phyloP scores from a whole-genome alignment of 1,284 basidiomycete species.

The Lentinus polychrous region DNA sequence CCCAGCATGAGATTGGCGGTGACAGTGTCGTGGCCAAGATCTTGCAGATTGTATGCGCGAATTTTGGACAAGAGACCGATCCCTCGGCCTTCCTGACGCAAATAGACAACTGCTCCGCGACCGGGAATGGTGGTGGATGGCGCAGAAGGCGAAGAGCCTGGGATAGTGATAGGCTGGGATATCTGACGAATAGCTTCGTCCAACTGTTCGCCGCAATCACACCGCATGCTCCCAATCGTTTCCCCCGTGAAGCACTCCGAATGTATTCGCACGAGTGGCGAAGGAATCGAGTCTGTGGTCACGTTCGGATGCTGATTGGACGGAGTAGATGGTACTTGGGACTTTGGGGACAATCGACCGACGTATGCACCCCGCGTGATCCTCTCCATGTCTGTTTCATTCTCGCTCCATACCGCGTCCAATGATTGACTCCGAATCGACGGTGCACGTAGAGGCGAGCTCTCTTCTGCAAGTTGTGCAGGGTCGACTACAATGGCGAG shows the following conservation, averaged over 20 bases:
- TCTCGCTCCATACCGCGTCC: conserved; percentile 80
- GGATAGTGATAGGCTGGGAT: conserved; percentile 59
- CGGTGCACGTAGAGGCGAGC: conserved; percentile 31
- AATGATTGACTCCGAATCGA: conserved; percentile 79
- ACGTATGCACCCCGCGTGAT: conserved; percentile 93
- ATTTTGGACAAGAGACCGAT: conserved; percentile 97
- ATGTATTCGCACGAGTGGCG: conserved; percentile 92
- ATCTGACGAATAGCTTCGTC: conserved; percentile 95
- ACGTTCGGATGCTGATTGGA: conserved; percentile 20
- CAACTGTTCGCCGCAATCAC: conserved; percentile 98
- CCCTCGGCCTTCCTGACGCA: conserved; percentile 98
- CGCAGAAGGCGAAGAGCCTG: conserved; percentile 27
- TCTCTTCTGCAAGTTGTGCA: conserved; percentile 55
- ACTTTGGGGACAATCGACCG: conserved; percentile 65
- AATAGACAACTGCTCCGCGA: conserved; percentile 93
- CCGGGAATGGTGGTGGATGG: conserved; percentile 51
- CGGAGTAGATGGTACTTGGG: conserved; percentile 48
- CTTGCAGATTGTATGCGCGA: conserved; percentile 96
- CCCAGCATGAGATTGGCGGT: conserved; percentile 95
- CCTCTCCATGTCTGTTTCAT: conserved; percentile 91
- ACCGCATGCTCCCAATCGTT: conserved; percentile 96
- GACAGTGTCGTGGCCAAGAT: conserved; percentile 97
- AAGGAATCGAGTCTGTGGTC: conserved; percentile 37
- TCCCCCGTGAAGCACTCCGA: conserved; percentile 99
- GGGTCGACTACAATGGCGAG: conserved; percentile 95